Conservation (phyloP, 1,284 basidiomycete genomes). For the Ustilago curta region DNA sequence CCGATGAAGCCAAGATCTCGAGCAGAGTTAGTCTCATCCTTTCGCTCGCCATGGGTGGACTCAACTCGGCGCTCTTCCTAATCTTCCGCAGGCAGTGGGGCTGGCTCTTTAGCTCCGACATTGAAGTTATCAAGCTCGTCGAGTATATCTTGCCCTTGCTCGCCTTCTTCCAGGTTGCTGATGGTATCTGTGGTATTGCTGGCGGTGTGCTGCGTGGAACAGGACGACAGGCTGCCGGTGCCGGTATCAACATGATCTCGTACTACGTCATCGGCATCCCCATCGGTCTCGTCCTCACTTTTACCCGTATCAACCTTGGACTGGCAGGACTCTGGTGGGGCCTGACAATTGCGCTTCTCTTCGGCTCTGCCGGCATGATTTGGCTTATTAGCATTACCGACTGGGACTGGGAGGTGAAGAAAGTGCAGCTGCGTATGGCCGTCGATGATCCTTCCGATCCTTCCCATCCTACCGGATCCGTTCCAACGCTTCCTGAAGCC, state of each 20-base stretch:
- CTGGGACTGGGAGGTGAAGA: slow-evolving; percentile 68
- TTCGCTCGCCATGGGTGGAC: slow-evolving; percentile 33
- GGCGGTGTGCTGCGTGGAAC: slow-evolving; percentile 81
- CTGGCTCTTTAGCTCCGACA: slow-evolving; percentile 85
- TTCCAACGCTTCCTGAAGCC: slow-evolving; percentile 8
- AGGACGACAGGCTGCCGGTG: slow-evolving; percentile 75
- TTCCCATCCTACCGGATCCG: background rate
- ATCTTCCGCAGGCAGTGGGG: slow-evolving; percentile 81
- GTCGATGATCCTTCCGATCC: slow-evolving; percentile 48
- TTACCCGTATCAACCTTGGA: slow-evolving; percentile 67
- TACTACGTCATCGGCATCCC: slow-evolving; percentile 72
- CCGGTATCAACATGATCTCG: slow-evolving; percentile 71
- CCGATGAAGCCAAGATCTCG: slow-evolving; percentile 66
- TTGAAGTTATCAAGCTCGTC: slow-evolving; percentile 78
- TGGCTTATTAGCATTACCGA: slow-evolving; percentile 70
- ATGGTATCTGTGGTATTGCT: slow-evolving; percentile 78
- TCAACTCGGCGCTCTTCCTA: slow-evolving; percentile 77
- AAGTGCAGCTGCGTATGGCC: slow-evolving; percentile 54
- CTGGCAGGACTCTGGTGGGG: slow-evolving; percentile 72
- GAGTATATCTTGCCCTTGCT: slow-evolving; percentile 79
- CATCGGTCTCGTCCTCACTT: slow-evolving; percentile 71
- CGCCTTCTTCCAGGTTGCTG: slow-evolving; percentile 77
- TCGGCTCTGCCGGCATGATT: slow-evolving; percentile 68
- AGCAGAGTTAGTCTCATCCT: slow-evolving; percentile 61
- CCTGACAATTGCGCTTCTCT: slow-evolving; percentile 71